A percentile compares a stretch with the other conserved stretches of the same genome.
Conservation (phyloP, 805 yeast species). For the Barnettozyma siamensis region DNA sequence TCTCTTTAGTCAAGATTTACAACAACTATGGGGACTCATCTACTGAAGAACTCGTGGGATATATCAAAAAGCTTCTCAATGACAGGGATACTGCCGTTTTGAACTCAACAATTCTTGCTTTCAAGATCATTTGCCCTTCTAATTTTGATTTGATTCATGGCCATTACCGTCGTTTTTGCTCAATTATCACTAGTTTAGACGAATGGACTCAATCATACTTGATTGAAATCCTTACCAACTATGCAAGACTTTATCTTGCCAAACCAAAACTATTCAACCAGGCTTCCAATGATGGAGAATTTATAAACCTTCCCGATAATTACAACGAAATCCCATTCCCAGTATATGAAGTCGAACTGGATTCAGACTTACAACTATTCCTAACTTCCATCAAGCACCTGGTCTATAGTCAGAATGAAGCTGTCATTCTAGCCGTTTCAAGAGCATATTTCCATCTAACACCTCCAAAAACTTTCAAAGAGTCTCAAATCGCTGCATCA, state of each 20-base stretch:
- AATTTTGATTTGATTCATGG: slow-evolving; percentile 66
- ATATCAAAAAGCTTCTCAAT: slow-evolving; percentile 48
- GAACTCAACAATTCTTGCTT: slow-evolving; percentile 58
- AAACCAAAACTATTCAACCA: slow-evolving; percentile 40
- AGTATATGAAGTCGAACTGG: slow-evolving; percentile 37
- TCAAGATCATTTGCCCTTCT: slow-evolving; percentile 47
- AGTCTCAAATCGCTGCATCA: slow-evolving; percentile 43
- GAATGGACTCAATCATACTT: slow-evolving; percentile 63
- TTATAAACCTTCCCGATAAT: slow-evolving; percentile 38
- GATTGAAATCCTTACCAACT: slow-evolving; percentile 60
- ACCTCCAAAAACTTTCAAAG: slow-evolving; percentile 46
- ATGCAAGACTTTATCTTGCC: slow-evolving; percentile 55
- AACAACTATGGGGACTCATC: slow-evolving; percentile 38
- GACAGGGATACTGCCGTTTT: slow-evolving; percentile 67
- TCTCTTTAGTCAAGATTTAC: slow-evolving; percentile 59
- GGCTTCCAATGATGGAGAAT: slow-evolving; percentile 23
- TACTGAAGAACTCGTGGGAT: slow-evolving; percentile 43
- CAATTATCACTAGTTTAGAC: slow-evolving; percentile 47
- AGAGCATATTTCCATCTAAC: slow-evolving; percentile 53
- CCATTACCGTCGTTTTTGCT: slow-evolving; percentile 54
- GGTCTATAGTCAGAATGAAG: slow-evolving; percentile 46
- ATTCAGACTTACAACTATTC: slow-evolving; percentile 54
- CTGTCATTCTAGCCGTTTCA: slow-evolving; percentile 56
- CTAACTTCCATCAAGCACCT: slow-evolving; percentile 42
- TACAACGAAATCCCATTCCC: slow-evolving; percentile 34